These are phyloP conservation scores for Sinapis alba DNA, from an alignment of 441 rosid genomes.

Conservation along the genomic window DNA sequence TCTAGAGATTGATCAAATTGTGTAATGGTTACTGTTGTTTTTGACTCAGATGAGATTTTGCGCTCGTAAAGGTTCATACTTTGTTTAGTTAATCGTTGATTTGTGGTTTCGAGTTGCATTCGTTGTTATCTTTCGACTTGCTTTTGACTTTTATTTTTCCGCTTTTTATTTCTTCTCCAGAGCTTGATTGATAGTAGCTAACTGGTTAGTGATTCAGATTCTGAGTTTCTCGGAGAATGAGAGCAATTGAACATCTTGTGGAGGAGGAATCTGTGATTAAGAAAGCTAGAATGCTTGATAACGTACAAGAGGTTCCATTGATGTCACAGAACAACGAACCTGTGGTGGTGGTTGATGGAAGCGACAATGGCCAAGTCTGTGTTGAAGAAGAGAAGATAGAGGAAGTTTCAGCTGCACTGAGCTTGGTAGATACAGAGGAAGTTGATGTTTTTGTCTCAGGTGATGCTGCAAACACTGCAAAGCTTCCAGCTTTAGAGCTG, in stretches of 20 bases:
- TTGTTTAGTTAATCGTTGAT: too few relatives aligned
- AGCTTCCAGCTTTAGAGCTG: neutral
- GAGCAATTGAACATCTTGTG: neutral
- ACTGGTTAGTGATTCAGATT: neutral
- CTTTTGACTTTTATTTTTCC: neutral
- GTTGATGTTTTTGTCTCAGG: too few relatives aligned
- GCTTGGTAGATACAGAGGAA: constrained; percentile 6
- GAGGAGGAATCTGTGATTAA: constrained; percentile 21
- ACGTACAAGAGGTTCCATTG: neutral
- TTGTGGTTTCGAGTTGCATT: too few relatives aligned
- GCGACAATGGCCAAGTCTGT: neutral
- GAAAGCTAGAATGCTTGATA: constrained; percentile 19
- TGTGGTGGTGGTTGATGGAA: too few relatives aligned
- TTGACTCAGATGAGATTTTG: neutral
- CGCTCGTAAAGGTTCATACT: too few relatives aligned
- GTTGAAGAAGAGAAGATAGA: constrained; percentile 19
- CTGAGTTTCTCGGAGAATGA: constrained; percentile 14
- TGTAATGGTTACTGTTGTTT: neutral
- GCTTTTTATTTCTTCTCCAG: neutral
- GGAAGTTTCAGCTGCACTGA: neutral
- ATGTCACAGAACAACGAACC: too few relatives aligned
- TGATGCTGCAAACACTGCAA: neutral
- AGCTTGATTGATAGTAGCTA: neutral
- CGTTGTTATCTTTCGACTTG: too few relatives aligned
- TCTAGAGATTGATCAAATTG: neutral